Percentiles rank a stretch among this genome's conserved stretches.
These are phyloP conservation scores for Coelastrella sp. DNA, from an alignment of 139 green algal species.

Conservation along the genomic window DNA sequence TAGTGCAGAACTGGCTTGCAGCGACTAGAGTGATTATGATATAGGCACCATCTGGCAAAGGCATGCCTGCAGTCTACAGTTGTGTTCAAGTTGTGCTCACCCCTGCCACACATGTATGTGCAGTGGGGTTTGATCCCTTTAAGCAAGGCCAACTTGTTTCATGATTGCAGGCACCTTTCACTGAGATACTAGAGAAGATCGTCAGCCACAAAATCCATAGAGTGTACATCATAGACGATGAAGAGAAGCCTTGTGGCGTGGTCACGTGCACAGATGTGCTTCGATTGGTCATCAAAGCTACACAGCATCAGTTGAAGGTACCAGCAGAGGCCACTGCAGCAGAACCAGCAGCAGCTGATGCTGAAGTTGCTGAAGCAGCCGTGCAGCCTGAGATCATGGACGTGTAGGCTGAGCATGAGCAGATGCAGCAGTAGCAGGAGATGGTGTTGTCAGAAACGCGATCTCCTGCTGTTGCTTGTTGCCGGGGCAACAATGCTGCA, in stretches of 20 bases:
- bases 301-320: slow-evolving; percentile 21
- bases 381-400: neutral
- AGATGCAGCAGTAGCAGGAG: neutral
- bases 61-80: neutral
- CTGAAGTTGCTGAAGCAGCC: neutral
- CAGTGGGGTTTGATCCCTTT: neutral
- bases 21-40: too few species aligned
- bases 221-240: slow-evolving; percentile 79
- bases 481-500: too few species aligned
- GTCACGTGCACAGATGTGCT: slow-evolving; percentile 87
- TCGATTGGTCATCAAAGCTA: slow-evolving; percentile 9
- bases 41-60: too few species aligned
- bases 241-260: slow-evolving; percentile 66
- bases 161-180: slow-evolving; percentile 29
- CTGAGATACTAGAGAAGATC: slow-evolving; percentile 74
- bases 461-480: too few species aligned
- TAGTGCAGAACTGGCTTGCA: too few species aligned
- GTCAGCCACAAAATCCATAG: slow-evolving; percentile 76
- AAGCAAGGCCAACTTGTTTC: neutral
- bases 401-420: neutral
- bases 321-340: neutral
- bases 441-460: too few species aligned
- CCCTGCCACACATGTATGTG: too few species aligned
- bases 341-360: neutral
- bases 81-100: neutral